A percentile compares a stretch with the other conserved stretches of the same genome.
Evolutionary conservation across 228 moss, liverwort and hornwort species (phyloP).

Genomic region (Sphagnum fallax): DNA sequence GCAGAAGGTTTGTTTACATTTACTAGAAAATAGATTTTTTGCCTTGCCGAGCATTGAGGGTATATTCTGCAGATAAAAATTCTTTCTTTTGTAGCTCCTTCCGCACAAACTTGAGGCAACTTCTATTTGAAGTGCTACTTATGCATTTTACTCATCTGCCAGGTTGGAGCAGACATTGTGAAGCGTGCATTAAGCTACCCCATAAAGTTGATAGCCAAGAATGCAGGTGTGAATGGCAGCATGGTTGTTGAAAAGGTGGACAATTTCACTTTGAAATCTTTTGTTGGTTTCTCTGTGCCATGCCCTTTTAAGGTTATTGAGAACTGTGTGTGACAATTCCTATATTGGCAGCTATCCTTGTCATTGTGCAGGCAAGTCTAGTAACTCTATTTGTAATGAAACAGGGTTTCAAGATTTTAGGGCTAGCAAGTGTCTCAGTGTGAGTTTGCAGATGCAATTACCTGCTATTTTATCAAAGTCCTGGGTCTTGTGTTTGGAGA

Average conservation of each 20-base stretch:
- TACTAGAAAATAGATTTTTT: too few species aligned
- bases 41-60: too few species aligned
- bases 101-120: background rate
- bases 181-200: constrained; percentile 86
- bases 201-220: constrained; percentile 92
- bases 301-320: background rate
- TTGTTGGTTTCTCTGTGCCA: background rate
- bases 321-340: too few species aligned
- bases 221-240: constrained; percentile 95
- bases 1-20: constrained; percentile 23
- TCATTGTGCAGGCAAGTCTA: too few species aligned
- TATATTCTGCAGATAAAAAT: too few species aligned
- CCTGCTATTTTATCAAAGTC: too few species aligned
- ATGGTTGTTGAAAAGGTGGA: constrained; percentile 96
- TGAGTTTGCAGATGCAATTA: too few species aligned
- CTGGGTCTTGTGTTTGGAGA: too few species aligned
- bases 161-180: constrained; percentile 97
- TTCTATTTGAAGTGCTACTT: too few species aligned
- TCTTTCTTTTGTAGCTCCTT: background rate
- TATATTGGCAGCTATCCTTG: too few species aligned
- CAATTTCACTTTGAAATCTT: background rate
- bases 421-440: background rate
- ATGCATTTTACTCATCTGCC: background rate
- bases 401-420: background rate
- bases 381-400: too few species aligned